Conservation (phyloP, 1,139 yeast genomes). For the Debaryomycetaceae sp. region DNA sequence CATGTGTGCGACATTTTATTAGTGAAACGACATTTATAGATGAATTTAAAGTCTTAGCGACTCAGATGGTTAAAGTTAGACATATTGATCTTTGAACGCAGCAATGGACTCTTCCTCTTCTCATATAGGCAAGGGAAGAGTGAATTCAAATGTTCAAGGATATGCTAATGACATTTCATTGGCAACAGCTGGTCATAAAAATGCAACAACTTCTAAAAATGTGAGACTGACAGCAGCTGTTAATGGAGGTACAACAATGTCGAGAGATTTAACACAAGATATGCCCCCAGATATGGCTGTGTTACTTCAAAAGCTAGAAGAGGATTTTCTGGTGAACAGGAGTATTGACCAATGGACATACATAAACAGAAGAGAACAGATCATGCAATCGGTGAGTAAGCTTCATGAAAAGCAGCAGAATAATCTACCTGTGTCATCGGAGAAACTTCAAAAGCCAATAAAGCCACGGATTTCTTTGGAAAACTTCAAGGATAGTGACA, state of each 20-base stretch:
- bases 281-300: slow-evolving; percentile 49
- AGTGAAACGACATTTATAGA: slow-evolving; percentile 1
- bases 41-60: background rate
- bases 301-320: slow-evolving; percentile 40
- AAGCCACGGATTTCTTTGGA: slow-evolving; percentile 50
- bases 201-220: background rate
- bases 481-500: slow-evolving; percentile 17
- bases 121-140: background rate
- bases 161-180: background rate
- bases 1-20: background rate
- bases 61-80: background rate
- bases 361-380: slow-evolving; percentile 45
- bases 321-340: slow-evolving; percentile 39
- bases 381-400: slow-evolving; percentile 36
- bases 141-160: background rate
- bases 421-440: slow-evolving; percentile 28
- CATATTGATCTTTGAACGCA: background rate
- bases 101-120: background rate
- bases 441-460: slow-evolving; percentile 51
- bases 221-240: background rate
- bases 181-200: background rate
- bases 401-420: slow-evolving; percentile 34
- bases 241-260: background rate
- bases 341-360: slow-evolving; percentile 49
- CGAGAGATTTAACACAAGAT: slow-evolving; percentile 20